phyloP scores from a whole-genome alignment of 1,284 basidiomycete species.

The Rhodotorula sp. region DNA sequence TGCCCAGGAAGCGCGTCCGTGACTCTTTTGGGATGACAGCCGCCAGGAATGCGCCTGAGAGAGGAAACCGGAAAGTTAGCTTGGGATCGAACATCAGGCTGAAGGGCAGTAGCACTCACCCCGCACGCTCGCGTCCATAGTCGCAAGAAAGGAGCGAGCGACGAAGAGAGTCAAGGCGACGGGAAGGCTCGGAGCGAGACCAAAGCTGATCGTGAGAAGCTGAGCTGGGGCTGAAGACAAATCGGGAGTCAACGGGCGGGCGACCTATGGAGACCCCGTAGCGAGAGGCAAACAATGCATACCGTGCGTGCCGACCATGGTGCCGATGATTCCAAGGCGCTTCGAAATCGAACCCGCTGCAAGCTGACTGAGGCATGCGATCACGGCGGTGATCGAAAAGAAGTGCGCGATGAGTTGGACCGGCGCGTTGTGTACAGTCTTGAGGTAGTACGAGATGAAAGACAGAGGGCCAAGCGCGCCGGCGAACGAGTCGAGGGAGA shows the following conservation, averaged over 20 bases:
- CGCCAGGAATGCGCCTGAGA: conserved; percentile 30
- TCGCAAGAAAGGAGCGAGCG: conserved; percentile 15
- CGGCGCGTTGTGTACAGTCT: conserved; percentile 10
- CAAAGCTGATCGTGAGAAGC: conserved; percentile 29
- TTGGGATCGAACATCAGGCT: fast-evolving
- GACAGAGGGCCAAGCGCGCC: conserved; percentile 29
- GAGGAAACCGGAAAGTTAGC: not conserved
- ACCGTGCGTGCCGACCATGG: conserved; percentile 39
- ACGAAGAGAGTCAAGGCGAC: conserved; percentile 26
- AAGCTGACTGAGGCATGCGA: conserved; percentile 23
- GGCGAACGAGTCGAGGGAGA: conserved; percentile 37
- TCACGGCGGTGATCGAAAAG: conserved; percentile 25
- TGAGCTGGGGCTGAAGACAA: conserved; percentile 19
- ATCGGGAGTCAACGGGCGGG: not conserved
- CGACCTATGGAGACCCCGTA: no score
- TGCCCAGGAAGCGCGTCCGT: conserved; percentile 33
- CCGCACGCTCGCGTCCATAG: conserved; percentile 34
- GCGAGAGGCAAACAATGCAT: no score
- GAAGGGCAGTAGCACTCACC: not conserved
- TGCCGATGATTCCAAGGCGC: conserved; percentile 29
- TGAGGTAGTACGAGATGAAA: conserved; percentile 37
- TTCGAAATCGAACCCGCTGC: conserved; percentile 20
- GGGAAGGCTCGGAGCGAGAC: conserved; percentile 22
- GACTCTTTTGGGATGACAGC: conserved; percentile 32
- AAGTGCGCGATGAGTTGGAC: conserved; percentile 25